Evolutionary conservation across 352 stramenopile species (phyloP).

Genomic region (Pythium oligandrum): DNA sequence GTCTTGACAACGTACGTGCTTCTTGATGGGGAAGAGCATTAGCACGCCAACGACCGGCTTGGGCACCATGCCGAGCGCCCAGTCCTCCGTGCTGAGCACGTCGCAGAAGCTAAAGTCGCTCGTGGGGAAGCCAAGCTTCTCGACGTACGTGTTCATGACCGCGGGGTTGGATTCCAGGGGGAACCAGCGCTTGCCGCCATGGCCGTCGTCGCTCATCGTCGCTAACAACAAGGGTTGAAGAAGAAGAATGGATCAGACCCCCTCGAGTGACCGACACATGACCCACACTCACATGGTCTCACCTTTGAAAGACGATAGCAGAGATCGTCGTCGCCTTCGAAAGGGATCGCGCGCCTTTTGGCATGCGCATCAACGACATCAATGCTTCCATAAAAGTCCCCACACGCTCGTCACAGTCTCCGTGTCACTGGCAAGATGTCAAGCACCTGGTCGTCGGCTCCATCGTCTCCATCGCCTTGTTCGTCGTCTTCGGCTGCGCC

Average conservation of each 20-base stretch:
- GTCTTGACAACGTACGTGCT: conserved; percentile 37
- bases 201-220: conserved; percentile 28
- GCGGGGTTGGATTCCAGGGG: conserved; percentile 93
- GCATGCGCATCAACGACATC: too few relatives aligned
- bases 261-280: too few relatives aligned
- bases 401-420: too few relatives aligned
- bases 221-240: not conserved
- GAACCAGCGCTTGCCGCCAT: conserved; percentile 73
- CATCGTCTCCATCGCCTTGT: too few relatives aligned
- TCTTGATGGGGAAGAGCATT: conserved; percentile 95
- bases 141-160: conserved; percentile 95
- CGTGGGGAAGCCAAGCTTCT: conserved; percentile 91
- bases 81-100: conserved; percentile 95
- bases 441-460: too few relatives aligned
- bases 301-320: too few relatives aligned
- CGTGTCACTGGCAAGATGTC: too few relatives aligned
- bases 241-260: too few relatives aligned
- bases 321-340: too few relatives aligned
- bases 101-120: conserved; percentile 87
- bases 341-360: too few relatives aligned
- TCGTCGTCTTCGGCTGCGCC: not conserved
- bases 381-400: too few relatives aligned
- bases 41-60: conserved; percentile 90
- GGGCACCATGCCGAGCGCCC: conserved; percentile 95
- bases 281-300: too few relatives aligned